Percentiles rank a stretch among this genome's conserved stretches.
These are phyloP conservation scores for Pythium phragmiticola DNA, from an alignment of 352 stramenopile species.

Conservation along the genomic window DNA sequence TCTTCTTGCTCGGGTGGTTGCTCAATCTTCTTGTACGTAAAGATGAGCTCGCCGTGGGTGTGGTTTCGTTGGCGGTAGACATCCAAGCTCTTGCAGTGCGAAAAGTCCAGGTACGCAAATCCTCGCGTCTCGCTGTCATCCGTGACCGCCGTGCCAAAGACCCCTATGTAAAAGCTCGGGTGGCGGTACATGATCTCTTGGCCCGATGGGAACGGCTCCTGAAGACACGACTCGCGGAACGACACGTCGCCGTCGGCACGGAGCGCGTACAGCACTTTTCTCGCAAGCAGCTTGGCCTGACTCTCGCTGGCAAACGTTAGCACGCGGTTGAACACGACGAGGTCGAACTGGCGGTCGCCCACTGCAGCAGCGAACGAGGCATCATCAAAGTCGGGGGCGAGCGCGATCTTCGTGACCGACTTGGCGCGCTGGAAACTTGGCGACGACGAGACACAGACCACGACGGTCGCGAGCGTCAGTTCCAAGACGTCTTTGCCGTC, in stretches of 20 bases:
- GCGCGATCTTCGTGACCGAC: constrained; percentile 27
- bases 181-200: constrained; percentile 32
- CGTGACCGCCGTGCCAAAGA: constrained; percentile 31
- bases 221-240: constrained; percentile 43
- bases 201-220: constrained; percentile 32
- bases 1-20: constrained; percentile 30
- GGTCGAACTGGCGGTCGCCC: constrained; percentile 28
- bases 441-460: constrained; percentile 20
- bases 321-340: constrained; percentile 40
- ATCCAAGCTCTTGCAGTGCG: constrained; percentile 29
- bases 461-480: constrained; percentile 30
- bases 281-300: constrained; percentile 27
- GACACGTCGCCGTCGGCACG: constrained; percentile 30
- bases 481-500: constrained; percentile 39
- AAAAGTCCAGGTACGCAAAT: constrained; percentile 30
- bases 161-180: constrained; percentile 40
- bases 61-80: constrained; percentile 39
- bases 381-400: constrained; percentile 32
- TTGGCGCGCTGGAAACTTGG: constrained; percentile 20
- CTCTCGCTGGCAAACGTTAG: constrained; percentile 37
- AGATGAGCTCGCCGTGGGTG: constrained; percentile 41
- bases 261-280: constrained; percentile 30
- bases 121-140: constrained; percentile 24
- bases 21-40: constrained; percentile 36
- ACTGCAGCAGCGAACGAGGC: constrained; percentile 18